Base-by-base conservation (phyloP, 1,139 yeast genomes). In the Suhomyces maxii region DNA sequence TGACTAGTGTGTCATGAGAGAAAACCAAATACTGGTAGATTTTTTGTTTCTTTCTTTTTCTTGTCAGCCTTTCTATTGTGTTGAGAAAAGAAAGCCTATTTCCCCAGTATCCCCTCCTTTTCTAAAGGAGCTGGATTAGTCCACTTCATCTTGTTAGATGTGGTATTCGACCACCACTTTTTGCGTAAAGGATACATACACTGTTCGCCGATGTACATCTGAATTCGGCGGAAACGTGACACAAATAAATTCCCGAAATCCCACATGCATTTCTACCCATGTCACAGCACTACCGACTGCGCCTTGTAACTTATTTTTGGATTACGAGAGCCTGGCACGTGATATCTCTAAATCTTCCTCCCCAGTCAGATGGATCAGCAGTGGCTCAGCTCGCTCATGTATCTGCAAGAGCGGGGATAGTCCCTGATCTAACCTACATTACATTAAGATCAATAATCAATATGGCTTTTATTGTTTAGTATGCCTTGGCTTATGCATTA, bases 141-240 rank as follows among this genome's bases (percentile, higher is more conserved):
- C 23, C 23, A 18, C 23, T 18, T 18, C 23, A 18, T 18, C 3
- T 4, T 18, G 23, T 4, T 18, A 18, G 23, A 28, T 28, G 31
- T 11, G n/a, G 31, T 28, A 28, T 11, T 28, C 4, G 5, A 9
- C 9, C 31, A 28, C 31, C 31, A 9, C 31, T 5, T 28, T 9
- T 2, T 28, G n/a, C n/a, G 7, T 28, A 11, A 9, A 11, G n/a
- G 9, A 28, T 28, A 9, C n/a, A 11, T 9, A 28, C 31, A 28
- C 31, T 28, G 30, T 37, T 37, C 40, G 40, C 34, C 38, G 40
- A 37, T 37, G 18, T 33, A 13, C 32, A 30, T 37, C 37, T 37
- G 14, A 28, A 33, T 37, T 41, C 44, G 44, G 40, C 44, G 40
- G 39, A 34, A 37, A 32, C 34, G 30, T 37, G 32, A 33, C 44